Conservation (phyloP, 2,329 filamentous ascomycete species). For the Fonsecaea multimorphosa region DNA sequence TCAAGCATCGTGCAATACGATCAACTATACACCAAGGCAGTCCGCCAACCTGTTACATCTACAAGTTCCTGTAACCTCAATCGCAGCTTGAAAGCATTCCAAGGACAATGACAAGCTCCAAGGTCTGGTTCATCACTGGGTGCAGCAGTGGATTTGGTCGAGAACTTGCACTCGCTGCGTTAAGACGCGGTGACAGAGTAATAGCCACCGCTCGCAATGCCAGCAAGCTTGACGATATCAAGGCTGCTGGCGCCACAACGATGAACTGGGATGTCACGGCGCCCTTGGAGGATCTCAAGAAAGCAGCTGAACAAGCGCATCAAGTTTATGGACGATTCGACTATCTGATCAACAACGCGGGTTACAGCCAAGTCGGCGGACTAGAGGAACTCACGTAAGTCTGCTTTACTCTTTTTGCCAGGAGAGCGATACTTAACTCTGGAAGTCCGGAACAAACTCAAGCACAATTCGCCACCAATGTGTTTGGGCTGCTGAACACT, state of each 20-base stretch:
- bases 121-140: conserved; percentile 48
- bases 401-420: neutral
- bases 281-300: conserved; percentile 25
- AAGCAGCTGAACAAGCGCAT: conserved; percentile 25
- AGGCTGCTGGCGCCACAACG: conserved; percentile 39
- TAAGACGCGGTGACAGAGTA: conserved; percentile 45
- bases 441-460: conserved; percentile 38
- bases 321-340: conserved; percentile 41
- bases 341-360: conserved; percentile 48
- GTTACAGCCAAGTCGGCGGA: conserved; percentile 41
- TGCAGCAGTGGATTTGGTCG: conserved; percentile 46
- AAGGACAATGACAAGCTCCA: conserved; percentile 17
- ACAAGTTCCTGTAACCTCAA: neutral
- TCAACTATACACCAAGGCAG: neutral
- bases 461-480: conserved; percentile 47
- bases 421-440: neutral
- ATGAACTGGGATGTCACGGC: conserved; percentile 41
- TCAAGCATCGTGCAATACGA: neutral
- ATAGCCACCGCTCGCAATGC: conserved; percentile 46
- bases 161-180: conserved; percentile 40
- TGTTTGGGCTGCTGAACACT: conserved; percentile 48
- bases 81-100: neutral
- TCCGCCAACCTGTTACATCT: neutral
- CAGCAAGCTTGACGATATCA: conserved; percentile 40
- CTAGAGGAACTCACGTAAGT: conserved; percentile 42